phyloP scores from a whole-genome alignment of 345 rosid species.

The Rhodomyrtus tomentosa region DNA sequence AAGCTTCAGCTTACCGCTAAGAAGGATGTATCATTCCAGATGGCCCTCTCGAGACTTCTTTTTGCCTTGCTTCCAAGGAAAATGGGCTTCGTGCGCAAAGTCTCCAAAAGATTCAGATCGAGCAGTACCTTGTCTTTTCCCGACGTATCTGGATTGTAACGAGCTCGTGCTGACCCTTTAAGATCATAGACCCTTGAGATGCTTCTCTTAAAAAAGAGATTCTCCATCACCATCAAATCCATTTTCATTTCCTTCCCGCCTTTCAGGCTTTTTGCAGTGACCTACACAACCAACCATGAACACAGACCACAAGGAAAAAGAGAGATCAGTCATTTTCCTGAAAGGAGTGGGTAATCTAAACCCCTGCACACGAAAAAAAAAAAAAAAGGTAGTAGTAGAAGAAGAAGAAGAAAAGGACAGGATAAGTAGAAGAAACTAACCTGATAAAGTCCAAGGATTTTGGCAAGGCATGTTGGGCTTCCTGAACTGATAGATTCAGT shows the following conservation, averaged over 20 bases:
- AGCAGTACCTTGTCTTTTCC: constrained; percentile 72
- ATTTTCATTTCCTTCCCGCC: constrained; percentile 90
- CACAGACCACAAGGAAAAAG: neutral
- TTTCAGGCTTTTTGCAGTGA: constrained; percentile 59
- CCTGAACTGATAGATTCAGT: constrained; percentile 55
- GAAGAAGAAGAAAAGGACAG: neutral
- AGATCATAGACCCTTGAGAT: constrained; percentile 78
- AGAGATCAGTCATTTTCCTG: neutral
- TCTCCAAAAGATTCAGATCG: constrained; percentile 79
- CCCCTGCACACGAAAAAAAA: neutral
- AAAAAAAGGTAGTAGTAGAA: neutral
- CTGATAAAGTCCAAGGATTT: constrained; percentile 97
- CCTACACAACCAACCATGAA: constrained; percentile 24
- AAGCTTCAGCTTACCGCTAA: constrained; percentile 57
- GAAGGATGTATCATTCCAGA: constrained; percentile 93
- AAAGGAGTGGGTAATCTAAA: neutral
- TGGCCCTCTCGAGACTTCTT: constrained; percentile 86
- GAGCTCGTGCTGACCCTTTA: constrained; percentile 76
- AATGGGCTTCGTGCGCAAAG: constrained; percentile 73
- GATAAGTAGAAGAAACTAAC: constrained; percentile 14
- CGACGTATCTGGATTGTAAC: constrained; percentile 75
- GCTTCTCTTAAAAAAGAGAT: constrained; percentile 74
- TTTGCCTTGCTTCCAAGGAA: constrained; percentile 94
- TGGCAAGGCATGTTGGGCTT: constrained; percentile 97
- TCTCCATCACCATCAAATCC: constrained; percentile 98